Evolutionary conservation across 352 stramenopile genomes (phyloP).

Genomic region (Phytophthora tentaculata): DNA sequence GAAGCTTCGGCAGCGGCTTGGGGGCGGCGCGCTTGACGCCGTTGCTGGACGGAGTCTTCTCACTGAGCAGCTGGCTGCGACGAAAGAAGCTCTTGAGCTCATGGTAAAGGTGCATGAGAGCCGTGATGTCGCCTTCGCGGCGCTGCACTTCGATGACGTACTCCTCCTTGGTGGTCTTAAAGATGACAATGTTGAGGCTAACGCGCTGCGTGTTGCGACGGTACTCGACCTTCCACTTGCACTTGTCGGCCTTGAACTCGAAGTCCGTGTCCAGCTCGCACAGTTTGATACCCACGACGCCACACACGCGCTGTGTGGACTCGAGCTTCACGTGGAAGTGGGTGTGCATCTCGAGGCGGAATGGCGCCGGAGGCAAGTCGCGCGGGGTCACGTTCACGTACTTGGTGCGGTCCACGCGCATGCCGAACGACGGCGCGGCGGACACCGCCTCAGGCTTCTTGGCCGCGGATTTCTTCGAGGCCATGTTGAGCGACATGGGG

Average conservation of each 20-base stretch:
- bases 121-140: slow-evolving; percentile 81
- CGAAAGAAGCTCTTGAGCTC: slow-evolving; percentile 84
- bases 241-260: slow-evolving; percentile 85
- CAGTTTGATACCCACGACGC: slow-evolving; percentile 79
- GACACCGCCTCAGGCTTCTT: slow-evolving; percentile 36
- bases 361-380: slow-evolving; percentile 75
- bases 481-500: slow-evolving; percentile 49
- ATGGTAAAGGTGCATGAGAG: slow-evolving; percentile 78
- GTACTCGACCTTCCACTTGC: slow-evolving; percentile 90
- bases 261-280: slow-evolving; percentile 88
- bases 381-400: slow-evolving; percentile 74
- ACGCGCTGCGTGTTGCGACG: slow-evolving; percentile 68
- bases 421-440: slow-evolving; percentile 51
- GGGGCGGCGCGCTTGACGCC: slow-evolving; percentile 75
- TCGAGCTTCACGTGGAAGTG: slow-evolving; percentile 89
- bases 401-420: slow-evolving; percentile 75
- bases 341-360: slow-evolving; percentile 87
- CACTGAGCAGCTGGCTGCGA: slow-evolving; percentile 68
- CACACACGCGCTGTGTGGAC: slow-evolving; percentile 76
- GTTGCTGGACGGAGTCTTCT: slow-evolving; percentile 52
- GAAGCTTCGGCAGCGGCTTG: slow-evolving; percentile 62
- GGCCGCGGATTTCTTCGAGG: slow-evolving; percentile 42
- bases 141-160: slow-evolving; percentile 81
- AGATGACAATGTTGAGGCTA: slow-evolving; percentile 81
- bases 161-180: slow-evolving; percentile 71